Conservation (phyloP, 805 yeast species). For the Saccharomycopsis amapae region DNA sequence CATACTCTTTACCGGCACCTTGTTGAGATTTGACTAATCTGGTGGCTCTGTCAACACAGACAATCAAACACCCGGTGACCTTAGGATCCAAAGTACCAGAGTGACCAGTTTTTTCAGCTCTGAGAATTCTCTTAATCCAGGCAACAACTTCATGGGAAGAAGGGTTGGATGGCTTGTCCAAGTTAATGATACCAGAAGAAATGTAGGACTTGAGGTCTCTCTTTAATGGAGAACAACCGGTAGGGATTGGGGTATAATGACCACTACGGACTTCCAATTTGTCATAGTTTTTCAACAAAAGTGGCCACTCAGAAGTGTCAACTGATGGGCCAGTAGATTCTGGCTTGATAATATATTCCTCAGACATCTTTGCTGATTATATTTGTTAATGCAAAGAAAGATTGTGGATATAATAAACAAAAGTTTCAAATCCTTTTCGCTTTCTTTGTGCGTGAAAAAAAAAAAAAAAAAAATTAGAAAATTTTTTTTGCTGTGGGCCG, state of each 20-base stretch:
- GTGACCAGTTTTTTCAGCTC: conserved; percentile 97
- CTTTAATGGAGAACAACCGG: conserved; percentile 90
- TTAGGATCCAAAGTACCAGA: conserved; percentile 98
- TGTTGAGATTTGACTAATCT: conserved; percentile 97
- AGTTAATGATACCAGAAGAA: conserved; percentile 91
- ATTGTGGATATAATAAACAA: too few relatives aligned
- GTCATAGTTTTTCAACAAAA: conserved; percentile 88
- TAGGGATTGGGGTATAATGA: conserved; percentile 95
- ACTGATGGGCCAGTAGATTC: conserved; percentile 69
- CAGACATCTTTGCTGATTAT: too few relatives aligned
- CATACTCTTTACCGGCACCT: conserved; percentile 99
- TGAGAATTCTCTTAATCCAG: conserved; percentile 93
- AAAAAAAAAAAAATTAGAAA: neutral
- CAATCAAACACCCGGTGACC: conserved; percentile 97
- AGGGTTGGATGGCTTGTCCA: conserved; percentile 97
- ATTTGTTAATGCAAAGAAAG: too few relatives aligned
- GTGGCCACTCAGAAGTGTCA: conserved; percentile 94
- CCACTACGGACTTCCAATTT: conserved; percentile 91
- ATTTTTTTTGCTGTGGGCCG: neutral
- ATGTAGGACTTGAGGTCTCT: conserved; percentile 88
- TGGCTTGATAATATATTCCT: conserved; percentile 80
- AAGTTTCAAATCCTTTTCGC: too few relatives aligned
- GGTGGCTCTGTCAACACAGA: conserved; percentile 96
- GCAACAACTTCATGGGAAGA: conserved; percentile 99
- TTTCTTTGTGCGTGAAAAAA: too few relatives aligned